These are phyloP conservation scores for Plantago coronopus DNA, from an alignment of 305 asterid species.

Conservation along the genomic window DNA sequence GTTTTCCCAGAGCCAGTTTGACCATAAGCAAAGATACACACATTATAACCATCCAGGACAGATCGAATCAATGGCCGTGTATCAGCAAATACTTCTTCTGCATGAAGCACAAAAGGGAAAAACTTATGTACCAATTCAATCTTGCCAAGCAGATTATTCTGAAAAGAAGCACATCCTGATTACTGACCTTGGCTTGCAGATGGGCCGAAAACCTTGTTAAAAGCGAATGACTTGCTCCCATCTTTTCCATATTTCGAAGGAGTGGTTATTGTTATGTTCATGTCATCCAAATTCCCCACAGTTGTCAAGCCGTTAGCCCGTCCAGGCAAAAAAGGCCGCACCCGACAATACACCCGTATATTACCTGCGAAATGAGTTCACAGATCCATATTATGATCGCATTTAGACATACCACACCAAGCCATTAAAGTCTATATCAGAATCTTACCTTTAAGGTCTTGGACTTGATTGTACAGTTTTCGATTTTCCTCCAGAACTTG, in stretches of 20 bases:
- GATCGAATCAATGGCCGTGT: slow-evolving; percentile 93
- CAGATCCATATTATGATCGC: slow-evolving; percentile 22
- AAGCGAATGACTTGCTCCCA: slow-evolving; percentile 59
- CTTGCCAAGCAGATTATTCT: slow-evolving; percentile 1
- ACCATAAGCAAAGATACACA: slow-evolving; percentile 94
- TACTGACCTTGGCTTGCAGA: slow-evolving; percentile 75
- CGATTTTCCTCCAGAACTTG: slow-evolving; percentile 84
- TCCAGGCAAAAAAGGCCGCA: slow-evolving; percentile 75
- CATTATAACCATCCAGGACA: slow-evolving; percentile 87
- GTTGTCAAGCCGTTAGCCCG: slow-evolving; percentile 35
- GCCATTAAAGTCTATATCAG: slow-evolving; percentile 7
- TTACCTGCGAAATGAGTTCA: slow-evolving; percentile 44
- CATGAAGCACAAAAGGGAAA: slow-evolving; percentile 20
- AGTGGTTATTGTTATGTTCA: slow-evolving; percentile 43
- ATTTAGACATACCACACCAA: slow-evolving; percentile 4
- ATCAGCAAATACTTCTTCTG: slow-evolving; percentile 85
- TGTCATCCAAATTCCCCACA: slow-evolving; percentile 52
- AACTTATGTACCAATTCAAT: slow-evolving; percentile 17
- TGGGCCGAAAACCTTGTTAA: slow-evolving; percentile 85
- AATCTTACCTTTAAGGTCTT: slow-evolving; percentile 83
- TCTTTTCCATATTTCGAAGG: slow-evolving; percentile 66
- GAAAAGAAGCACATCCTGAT: slow-evolving; percentile 13
- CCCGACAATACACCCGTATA: slow-evolving; percentile 85
- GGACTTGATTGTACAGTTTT: slow-evolving; percentile 83
- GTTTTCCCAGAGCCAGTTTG: slow-evolving; percentile 99